phyloP scores from a whole-genome alignment of 164 flowering plant genomes.

The Magnolia sinica region DNA sequence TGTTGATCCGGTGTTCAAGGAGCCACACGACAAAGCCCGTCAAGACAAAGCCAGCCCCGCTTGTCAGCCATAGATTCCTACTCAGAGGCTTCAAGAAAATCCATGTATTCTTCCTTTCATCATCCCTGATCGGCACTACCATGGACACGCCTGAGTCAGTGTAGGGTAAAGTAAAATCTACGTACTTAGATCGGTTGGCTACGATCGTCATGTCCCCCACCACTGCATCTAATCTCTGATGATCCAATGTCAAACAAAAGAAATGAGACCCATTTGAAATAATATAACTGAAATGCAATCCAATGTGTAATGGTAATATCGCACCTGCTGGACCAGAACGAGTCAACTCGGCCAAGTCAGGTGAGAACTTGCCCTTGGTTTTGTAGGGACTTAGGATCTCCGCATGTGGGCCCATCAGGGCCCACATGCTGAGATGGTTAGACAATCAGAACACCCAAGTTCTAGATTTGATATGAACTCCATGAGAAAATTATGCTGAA shows the following conservation, averaged over 20 bases:
- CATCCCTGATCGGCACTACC: slow-evolving; percentile 17
- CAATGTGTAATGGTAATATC: background rate
- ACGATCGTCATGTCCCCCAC: slow-evolving; percentile 17
- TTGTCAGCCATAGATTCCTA: slow-evolving; percentile 23
- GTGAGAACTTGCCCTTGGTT: no score
- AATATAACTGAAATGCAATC: background rate
- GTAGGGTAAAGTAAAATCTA: slow-evolving; percentile 38
- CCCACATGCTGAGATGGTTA: no score
- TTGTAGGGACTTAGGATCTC: no score
- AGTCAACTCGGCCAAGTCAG: no score
- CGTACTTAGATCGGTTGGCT: slow-evolving; percentile 19
- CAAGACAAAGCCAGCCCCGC: slow-evolving; percentile 11
- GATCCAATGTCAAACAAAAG: no score
- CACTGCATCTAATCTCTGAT: slow-evolving; percentile 13
- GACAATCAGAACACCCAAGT: no score
- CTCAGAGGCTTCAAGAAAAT: slow-evolving; percentile 28
- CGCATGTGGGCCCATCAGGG: no score
- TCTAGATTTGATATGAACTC: no score
- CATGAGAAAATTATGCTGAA: no score
- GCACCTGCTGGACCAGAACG: background rate
- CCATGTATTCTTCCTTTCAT: slow-evolving; percentile 13
- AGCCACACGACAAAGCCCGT: slow-evolving; percentile 28
- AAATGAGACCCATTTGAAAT: no score
- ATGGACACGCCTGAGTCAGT: background rate
- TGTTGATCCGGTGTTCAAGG: slow-evolving; percentile 25